phyloP scores from a whole-genome alignment of 352 stramenopile genomes.

The Thraustochytrium sp. region DNA sequence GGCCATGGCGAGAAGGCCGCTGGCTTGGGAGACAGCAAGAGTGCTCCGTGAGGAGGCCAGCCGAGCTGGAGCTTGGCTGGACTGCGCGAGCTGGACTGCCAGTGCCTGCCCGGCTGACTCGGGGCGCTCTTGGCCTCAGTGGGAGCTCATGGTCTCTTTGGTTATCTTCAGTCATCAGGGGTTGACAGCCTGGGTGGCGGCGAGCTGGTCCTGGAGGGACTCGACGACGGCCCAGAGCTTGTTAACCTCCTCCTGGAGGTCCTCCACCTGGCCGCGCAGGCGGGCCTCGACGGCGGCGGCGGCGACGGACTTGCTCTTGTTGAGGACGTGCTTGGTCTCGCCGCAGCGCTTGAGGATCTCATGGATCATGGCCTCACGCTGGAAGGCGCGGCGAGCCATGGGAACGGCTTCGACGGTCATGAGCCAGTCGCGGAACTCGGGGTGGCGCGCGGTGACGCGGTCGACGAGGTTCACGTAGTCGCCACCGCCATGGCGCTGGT shows the following conservation, averaged over 20 bases:
- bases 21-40: no score
- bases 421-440: slow-evolving; percentile 17
- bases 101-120: no score
- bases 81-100: no score
- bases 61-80: no score
- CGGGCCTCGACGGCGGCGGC: background rate
- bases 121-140: no score
- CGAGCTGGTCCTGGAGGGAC: background rate
- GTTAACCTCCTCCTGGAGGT: slow-evolving; percentile 17
- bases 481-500: background rate
- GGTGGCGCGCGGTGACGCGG: background rate
- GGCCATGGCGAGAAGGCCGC: no score
- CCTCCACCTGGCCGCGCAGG: background rate
- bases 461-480: slow-evolving; percentile 4
- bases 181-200: background rate
- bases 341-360: slow-evolving; percentile 15
- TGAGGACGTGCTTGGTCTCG: background rate
- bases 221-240: slow-evolving; percentile 16
- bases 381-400: slow-evolving; percentile 8
- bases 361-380: background rate
- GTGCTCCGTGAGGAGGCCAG: no score
- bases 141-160: no score
- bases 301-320: background rate
- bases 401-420: background rate
- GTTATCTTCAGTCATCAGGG: no score